Evolutionary conservation across 2,329 filamentous ascomycete species (phyloP), one percentile per base, ranked within the genome.

Genomic region (Botrytis pseudocinerea): DNA sequence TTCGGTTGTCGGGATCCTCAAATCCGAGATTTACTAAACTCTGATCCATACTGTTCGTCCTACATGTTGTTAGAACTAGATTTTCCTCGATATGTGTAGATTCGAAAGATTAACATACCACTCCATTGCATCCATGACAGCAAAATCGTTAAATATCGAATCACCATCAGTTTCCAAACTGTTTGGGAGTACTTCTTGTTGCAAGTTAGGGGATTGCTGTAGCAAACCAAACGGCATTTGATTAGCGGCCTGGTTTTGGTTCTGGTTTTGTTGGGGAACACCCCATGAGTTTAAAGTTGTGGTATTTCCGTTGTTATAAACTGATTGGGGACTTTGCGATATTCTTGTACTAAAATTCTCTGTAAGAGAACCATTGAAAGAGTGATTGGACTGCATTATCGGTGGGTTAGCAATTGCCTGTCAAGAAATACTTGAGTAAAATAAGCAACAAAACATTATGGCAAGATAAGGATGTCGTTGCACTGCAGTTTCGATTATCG

Each of bases 101-200:
- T 22, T n/a, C 16, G 8, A 38, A 35, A 16, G 65, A 16, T 18
- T 51, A 40, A 76, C 80, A 75, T 75, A 83, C 83, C 83, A 84
- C 76, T 88, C 85, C 35, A 84, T 84, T 4, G 84, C 86, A 76
- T 89, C 88, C 46, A 89, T 81, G 14, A 87, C 86, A 4, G 87
- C 87, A 54, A 90, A 80, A 75, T 89, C 87, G 69, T 89, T 87
- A 74, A 89, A 89, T 70, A 88, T 83, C 25, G 85, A 85, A 75
- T 88, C 86, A 9, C 76, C 76, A 46, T 80, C 79, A 10, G 78
- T 75, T 44, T 79, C 79, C 1, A 78, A 76, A 42, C n/a, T 44
- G 32, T 74, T 75, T 65, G 76, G 76, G 7, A 76, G 77, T 18
- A 76, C 57, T 22, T 76, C 73, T n/a, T 74, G 74, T 32, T 76